Evolutionary conservation across 2,329 filamentous ascomycete genomes (phyloP).

Genomic region (Malbranchea zuffiana): DNA sequence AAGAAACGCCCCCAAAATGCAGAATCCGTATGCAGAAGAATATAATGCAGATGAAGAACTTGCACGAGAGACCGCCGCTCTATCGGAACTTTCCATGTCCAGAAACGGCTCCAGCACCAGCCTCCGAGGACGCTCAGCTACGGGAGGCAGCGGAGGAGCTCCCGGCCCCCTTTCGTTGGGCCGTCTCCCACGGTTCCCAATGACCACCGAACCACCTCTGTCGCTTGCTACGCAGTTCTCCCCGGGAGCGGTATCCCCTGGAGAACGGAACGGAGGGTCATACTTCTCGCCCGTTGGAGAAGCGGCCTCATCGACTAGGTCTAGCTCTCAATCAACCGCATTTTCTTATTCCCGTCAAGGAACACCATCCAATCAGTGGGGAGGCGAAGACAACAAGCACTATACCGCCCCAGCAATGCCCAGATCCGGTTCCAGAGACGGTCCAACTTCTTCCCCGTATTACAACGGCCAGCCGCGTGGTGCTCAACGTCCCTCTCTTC

Average conservation of each 20-base stretch:
- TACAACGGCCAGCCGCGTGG: constrained; percentile 47
- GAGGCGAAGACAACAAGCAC: constrained; percentile 60
- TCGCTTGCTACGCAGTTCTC: constrained; percentile 56
- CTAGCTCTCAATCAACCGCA: constrained; percentile 48
- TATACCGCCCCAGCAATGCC: constrained; percentile 84
- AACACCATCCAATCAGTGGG: constrained; percentile 53
- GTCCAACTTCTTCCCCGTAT: constrained; percentile 54
- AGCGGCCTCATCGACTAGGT: constrained; percentile 44
- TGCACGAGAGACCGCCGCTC: constrained; percentile 27
- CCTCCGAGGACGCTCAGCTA: constrained; percentile 64
- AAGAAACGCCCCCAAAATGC: constrained; percentile 54
- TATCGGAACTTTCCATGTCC: constrained; percentile 44
- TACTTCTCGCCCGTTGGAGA: constrained; percentile 88
- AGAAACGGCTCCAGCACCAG: constrained; percentile 65
- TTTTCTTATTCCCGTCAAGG: constrained; percentile 70
- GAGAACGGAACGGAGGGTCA: constrained; percentile 57
- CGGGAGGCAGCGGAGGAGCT: constrained; percentile 45
- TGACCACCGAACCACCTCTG: constrained; percentile 49
- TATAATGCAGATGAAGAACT: constrained; percentile 46
- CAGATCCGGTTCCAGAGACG: constrained; percentile 68
- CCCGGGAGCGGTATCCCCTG: constrained; percentile 47
- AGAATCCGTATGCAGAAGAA: constrained; percentile 68
- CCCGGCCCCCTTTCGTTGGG: constrained; percentile 32
- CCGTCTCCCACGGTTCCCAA: constrained; percentile 60
- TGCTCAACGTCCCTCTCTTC: constrained; percentile 64